Conservation (phyloP, 306 rosid species). For the Arachis stenosperma region DNA sequence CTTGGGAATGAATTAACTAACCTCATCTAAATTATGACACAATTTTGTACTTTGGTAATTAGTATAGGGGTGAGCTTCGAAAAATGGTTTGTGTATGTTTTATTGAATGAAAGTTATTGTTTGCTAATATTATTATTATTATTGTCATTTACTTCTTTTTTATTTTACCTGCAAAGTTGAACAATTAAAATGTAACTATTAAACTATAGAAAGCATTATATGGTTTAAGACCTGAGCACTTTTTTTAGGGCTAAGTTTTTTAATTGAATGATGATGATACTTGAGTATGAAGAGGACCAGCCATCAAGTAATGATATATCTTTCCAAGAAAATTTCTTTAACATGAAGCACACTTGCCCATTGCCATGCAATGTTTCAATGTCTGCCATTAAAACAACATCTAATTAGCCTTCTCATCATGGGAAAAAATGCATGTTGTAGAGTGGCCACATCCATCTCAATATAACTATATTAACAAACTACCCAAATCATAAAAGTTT, state of each 20-base stretch:
- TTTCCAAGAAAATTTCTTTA: constrained; percentile 42
- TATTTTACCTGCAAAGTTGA: constrained; percentile 38
- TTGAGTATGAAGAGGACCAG: constrained; percentile 32
- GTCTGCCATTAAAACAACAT: constrained; percentile 39
- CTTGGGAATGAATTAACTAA: constrained; percentile 39
- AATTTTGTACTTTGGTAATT: constrained; percentile 37
- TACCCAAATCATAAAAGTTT: constrained; percentile 7
- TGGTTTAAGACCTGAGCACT: too few relatives aligned
- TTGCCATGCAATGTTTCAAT: constrained; percentile 35
- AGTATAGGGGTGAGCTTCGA: constrained; percentile 21
- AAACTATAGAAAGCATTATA: too few relatives aligned
- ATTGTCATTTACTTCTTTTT: constrained; percentile 12
- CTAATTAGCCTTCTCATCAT: constrained; percentile 31
- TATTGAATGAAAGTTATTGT: constrained; percentile 36
- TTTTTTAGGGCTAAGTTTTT: too few relatives aligned
- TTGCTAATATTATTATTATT: constrained; percentile 27
- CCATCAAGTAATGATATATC: constrained; percentile 41
- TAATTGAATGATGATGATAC: constrained; percentile 38
- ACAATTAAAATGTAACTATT: too few relatives aligned
- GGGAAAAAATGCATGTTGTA: constrained; percentile 24
- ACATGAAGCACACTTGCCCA: constrained; percentile 43
- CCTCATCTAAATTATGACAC: constrained; percentile 24
- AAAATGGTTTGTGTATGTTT: constrained; percentile 22
- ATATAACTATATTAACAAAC: not conserved
- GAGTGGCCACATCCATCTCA: not conserved